Percentiles rank a stretch among this genome's conserved stretches.
Conservation (phyloP, 2,329 filamentous ascomycete genomes). For the Fusarium paranaense region DNA sequence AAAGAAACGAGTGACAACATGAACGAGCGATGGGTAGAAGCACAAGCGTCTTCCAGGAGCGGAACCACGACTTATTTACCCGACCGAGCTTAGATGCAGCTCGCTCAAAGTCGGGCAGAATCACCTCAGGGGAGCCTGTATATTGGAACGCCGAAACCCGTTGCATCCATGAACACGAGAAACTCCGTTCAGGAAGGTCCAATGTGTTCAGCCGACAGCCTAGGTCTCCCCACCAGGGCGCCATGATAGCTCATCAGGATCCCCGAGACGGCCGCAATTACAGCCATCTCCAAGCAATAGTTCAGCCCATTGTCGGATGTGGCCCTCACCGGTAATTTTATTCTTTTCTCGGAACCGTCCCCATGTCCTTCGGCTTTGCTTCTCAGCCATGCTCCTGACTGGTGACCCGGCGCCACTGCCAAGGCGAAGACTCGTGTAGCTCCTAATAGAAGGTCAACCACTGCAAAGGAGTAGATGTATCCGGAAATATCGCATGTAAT, state of each 20-base stretch:
- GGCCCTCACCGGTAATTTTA: constrained; percentile 20
- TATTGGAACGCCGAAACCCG: constrained; percentile 16
- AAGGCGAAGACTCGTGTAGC: neutral
- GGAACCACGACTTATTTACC: constrained; percentile 41
- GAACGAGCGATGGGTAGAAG: constrained; percentile 16
- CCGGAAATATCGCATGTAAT: neutral
- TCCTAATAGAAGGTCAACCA: neutral
- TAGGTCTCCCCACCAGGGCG: constrained; percentile 10
- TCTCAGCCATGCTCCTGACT: neutral
- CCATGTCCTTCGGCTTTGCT: neutral
- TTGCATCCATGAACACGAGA: constrained; percentile 40
- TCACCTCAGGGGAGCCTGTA: neutral
- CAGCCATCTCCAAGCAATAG: constrained; percentile 14
- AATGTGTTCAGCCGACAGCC: constrained; percentile 14
- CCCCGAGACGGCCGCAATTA: constrained; percentile 8
- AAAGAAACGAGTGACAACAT: constrained; percentile 29
- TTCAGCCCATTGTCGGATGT: constrained; percentile 13
- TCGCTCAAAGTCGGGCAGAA: constrained; percentile 1
- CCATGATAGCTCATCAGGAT: neutral
- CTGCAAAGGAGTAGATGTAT: neutral
- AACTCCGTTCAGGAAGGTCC: constrained; percentile 10
- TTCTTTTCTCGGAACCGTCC: constrained; percentile 4
- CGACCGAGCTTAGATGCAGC: constrained; percentile 26
- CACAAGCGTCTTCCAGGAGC: constrained; percentile 8
- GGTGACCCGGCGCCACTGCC: neutral